Evolutionary conservation across 2,329 filamentous ascomycete genomes (phyloP), one percentile per base, ranked within the genome.

Genomic region (Alternaria brassicae): DNA sequence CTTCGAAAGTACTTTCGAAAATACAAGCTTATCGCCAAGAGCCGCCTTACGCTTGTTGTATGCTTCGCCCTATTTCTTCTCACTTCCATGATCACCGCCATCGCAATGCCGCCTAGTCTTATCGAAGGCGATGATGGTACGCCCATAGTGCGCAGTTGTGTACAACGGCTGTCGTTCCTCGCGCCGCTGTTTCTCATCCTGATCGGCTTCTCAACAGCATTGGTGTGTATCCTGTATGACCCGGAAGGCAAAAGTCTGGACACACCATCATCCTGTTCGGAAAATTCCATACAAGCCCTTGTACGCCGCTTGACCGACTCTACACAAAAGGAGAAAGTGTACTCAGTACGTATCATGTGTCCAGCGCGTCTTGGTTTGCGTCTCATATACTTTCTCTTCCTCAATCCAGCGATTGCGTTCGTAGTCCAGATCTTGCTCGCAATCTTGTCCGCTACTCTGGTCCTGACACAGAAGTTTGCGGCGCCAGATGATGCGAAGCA

Each of bases 1-100:
- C 58, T 73, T 3, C 70, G 71, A 30, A 72, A 72, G 36, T 73
- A 75, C 60, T 71, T 75, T 36, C 63, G 58, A 8, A 70, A 65
- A 9, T 72, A 76, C 60, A 68, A 64, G 41, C 59, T 72, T 48
- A 69, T 73, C 13, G 72, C 72, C 0, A 72, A 67, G 15, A 67
- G 72, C 8, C 68, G 73, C 5, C 63, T 75, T 40, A 62, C 65
- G 0, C 60, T 74, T 21, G 65, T 75, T 42, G 53, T 73, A 12
- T n/a, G 65, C 28, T 76, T 75, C 40, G 68, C 72, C 1, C 19
- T 68, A 2, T 72, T 72, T 39, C 60, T 75, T 4, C 56, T 74
- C 17, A 56, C 61, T 0, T 73, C 72, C 19, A 73, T 75, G 70
- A 61, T 71, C 21, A 64, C 71, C 2, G 63, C 68, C 1, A 71